Evolutionary conservation across 768 basidiomycete genomes (phyloP), one percentile per base, ranked within the genome.

Genomic region (Boletus edulis): DNA sequence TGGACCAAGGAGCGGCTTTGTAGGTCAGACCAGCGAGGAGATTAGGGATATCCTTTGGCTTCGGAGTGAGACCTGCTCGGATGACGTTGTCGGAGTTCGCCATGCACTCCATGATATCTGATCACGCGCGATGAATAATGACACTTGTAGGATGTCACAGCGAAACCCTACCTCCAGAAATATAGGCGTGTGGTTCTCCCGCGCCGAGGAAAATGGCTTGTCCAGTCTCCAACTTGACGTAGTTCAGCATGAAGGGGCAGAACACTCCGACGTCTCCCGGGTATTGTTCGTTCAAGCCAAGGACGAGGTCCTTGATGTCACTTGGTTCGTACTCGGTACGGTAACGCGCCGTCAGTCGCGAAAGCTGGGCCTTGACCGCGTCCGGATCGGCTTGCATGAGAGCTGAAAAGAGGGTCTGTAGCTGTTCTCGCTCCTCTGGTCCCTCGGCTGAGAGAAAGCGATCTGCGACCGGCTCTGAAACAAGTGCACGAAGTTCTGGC

Each of bases 61-160:
- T 99, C 2, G 97, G 96, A 0, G 97, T 99, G 39, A 99, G 84
- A 14, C 97, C 97, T 8, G 97, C 97, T 32, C 97, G 91, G 60
- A 99, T 95, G 71, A 99, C 97, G 70, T 98, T 98, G 75, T 99
- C 97, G 0, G 93, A 95, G 58, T 95, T 95, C 24, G 96, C 96
- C 95, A 98, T 98, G 75, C 94, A 96, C 68, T 98, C 97, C 67
- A 98, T 93, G 71, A 95, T 95, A 67, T 99, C 96, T 96, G 64
- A 51, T 47, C 15, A 35, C 24, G 32, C 31, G 17, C 39, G 29
- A 58, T 55, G 29, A 62, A 46, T 15, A 37, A 49, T 20, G 32
- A 52, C 1, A 2, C 32, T 18, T 42, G 22, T 4, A 43, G 22
- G 5, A 27, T 42, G 27, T 39, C 27, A 39, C 31, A 54, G 48